Evolutionary conservation across 2,329 filamentous ascomycete species (phyloP).

Genomic region (Piedraia hortae): DNA sequence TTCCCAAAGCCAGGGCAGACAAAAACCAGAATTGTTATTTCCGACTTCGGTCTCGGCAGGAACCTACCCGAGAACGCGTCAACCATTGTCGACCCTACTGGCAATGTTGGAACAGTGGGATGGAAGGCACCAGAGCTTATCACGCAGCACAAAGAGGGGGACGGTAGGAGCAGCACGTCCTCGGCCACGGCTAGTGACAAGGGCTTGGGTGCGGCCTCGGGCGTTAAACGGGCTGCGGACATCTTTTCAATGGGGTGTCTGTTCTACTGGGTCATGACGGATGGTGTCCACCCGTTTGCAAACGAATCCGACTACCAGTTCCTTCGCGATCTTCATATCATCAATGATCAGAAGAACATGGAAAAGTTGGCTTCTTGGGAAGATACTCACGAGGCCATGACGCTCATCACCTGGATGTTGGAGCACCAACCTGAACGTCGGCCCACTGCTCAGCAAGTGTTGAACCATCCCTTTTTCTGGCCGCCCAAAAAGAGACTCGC

Average conservation of each 20-base stretch:
- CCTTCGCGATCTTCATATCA: conserved; percentile 72
- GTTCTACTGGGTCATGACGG: conserved; percentile 96
- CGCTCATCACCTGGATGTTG: conserved; percentile 64
- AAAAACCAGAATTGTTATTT: conserved; percentile 55
- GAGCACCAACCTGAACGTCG: conserved; percentile 33
- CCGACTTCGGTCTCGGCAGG: conserved; percentile 93
- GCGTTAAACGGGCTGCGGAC: conserved; percentile 84
- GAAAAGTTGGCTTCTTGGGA: conserved; percentile 27
- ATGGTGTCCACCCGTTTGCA: conserved; percentile 77
- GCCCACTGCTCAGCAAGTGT: conserved; percentile 49
- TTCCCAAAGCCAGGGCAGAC: conserved; percentile 39
- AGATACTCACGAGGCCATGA: conserved; percentile 62
- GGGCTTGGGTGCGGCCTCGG: conserved; percentile 24
- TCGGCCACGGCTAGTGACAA: conserved; percentile 23
- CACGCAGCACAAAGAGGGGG: conserved; percentile 24
- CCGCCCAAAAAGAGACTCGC: conserved; percentile 58
- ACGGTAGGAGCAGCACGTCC: conserved; percentile 18
- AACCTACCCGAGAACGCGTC: conserved; percentile 86
- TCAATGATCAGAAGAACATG: conserved; percentile 55
- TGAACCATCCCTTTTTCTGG: conserved; percentile 97
- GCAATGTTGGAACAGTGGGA: conserved; percentile 77
- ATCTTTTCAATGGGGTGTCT: conserved; percentile 92
- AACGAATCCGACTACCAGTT: conserved; percentile 79
- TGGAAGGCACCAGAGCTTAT: conserved; percentile 93
- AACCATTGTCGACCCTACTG: conserved; percentile 81